A percentile compares a stretch with the other conserved stretches of the same genome.
Conservation (phyloP, 495 filamentous ascomycete genomes). For the Penicillium macrosclerotiorum region DNA sequence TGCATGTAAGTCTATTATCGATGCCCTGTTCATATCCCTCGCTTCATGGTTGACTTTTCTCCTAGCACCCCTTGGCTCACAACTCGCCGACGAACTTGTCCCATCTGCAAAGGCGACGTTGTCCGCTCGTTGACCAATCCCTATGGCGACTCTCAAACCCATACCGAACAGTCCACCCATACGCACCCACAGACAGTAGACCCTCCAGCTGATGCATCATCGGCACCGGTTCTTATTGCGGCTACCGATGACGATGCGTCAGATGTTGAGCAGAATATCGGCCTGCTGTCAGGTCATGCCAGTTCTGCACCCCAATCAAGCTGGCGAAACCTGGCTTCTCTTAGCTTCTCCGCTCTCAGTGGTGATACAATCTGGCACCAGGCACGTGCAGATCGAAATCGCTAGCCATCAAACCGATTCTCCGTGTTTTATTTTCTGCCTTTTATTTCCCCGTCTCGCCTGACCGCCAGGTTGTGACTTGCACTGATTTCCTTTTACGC, state of each 20-base stretch:
- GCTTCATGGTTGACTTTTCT: slow-evolving; percentile 9
- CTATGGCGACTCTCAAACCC: slow-evolving; percentile 48
- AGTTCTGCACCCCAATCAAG: slow-evolving; percentile 37
- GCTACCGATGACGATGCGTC: slow-evolving; percentile 31
- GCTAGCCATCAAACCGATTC: slow-evolving; percentile 26
- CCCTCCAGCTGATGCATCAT: slow-evolving; percentile 37
- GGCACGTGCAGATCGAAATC: slow-evolving; percentile 41
- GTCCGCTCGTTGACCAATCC: slow-evolving; percentile 60
- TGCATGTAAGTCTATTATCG: slow-evolving; percentile 99
- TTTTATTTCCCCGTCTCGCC: slow-evolving; percentile 10
- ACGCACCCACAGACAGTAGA: slow-evolving; percentile 23
- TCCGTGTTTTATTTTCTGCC: slow-evolving; percentile 10
- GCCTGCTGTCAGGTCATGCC: slow-evolving; percentile 38
- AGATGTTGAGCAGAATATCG: slow-evolving; percentile 43
- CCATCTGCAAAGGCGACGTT: slow-evolving; percentile 97
- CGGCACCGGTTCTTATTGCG: slow-evolving; percentile 47
- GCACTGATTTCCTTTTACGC: slow-evolving; percentile 26
- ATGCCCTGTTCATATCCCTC: no score
- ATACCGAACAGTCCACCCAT: slow-evolving; percentile 42
- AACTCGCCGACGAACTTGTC: slow-evolving; percentile 89
- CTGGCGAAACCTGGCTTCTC: slow-evolving; percentile 42
- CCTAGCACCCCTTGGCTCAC: slow-evolving; percentile 95
- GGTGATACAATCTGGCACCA: slow-evolving; percentile 53
- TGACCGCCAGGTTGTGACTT: slow-evolving; percentile 6
- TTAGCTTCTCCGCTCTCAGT: slow-evolving; percentile 50